A percentile compares a stretch with the other conserved stretches of the same genome.
Conservation (phyloP, 192 early-diverging fungal genomes). For the Mortierella alpina region DNA sequence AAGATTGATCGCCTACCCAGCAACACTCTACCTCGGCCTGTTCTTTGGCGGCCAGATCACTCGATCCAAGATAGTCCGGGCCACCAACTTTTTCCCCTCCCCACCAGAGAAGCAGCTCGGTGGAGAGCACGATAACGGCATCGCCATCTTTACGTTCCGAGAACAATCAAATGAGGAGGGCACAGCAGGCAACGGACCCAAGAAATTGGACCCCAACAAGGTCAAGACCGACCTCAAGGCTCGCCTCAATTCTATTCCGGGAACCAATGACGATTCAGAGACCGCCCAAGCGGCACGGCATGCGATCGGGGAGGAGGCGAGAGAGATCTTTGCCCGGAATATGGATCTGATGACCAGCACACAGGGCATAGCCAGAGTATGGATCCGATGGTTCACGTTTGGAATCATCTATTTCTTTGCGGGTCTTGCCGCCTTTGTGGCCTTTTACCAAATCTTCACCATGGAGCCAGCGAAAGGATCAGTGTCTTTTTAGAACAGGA, state of each 20-base stretch:
- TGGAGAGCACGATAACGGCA: slow-evolving; percentile 33
- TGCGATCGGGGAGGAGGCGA: slow-evolving; percentile 30
- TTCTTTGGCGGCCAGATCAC: slow-evolving; percentile 44
- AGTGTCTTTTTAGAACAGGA: no score
- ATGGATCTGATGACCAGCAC: slow-evolving; percentile 32
- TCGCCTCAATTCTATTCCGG: slow-evolving; percentile 31
- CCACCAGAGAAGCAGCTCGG: slow-evolving; percentile 34
- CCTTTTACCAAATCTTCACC: slow-evolving; percentile 16
- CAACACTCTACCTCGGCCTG: slow-evolving; percentile 39
- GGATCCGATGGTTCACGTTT: slow-evolving; percentile 20
- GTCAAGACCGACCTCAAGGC: slow-evolving; percentile 21
- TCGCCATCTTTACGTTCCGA: slow-evolving; percentile 45
- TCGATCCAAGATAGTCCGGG: slow-evolving; percentile 32
- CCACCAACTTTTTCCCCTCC: slow-evolving; percentile 35
- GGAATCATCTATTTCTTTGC: slow-evolving; percentile 5
- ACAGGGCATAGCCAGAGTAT: slow-evolving; percentile 22
- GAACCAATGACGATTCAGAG: slow-evolving; percentile 1
- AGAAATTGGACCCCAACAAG: slow-evolving; percentile 32
- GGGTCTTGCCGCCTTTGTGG: slow-evolving; percentile 15
- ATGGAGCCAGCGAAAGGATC: background rate
- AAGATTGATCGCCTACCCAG: slow-evolving; percentile 41
- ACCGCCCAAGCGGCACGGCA: background rate
- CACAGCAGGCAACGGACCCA: background rate
- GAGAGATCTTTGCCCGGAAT: slow-evolving; percentile 44
- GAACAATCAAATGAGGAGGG: background rate